A percentile compares a stretch with the other conserved stretches of the same genome.
phyloP scores from a whole-genome alignment of 2,329 filamentous ascomycete genomes.

The Phyllosticta capitalensis region DNA sequence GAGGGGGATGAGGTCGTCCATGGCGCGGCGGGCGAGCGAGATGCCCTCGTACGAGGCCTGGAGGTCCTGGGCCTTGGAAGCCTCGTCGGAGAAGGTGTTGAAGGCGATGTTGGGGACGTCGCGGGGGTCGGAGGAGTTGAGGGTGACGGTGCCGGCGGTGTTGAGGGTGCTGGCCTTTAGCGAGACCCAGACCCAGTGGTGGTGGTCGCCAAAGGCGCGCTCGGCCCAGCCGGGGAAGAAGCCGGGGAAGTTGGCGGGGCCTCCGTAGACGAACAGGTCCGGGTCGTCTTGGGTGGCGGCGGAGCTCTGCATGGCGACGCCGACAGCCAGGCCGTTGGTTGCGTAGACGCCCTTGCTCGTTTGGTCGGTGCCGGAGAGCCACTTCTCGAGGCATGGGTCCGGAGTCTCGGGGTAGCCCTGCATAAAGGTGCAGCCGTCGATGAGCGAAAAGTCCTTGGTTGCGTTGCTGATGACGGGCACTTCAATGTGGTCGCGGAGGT shows the following conservation, averaged over 20 bases:
- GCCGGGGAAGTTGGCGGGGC: slow-evolving; percentile 44
- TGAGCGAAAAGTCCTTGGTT: slow-evolving; percentile 12
- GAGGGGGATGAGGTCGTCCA: slow-evolving; percentile 13
- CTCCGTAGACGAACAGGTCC: slow-evolving; percentile 40
- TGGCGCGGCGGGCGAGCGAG: slow-evolving; percentile 38
- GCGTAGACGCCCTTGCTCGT: slow-evolving; percentile 34
- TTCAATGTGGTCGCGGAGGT: slow-evolving; percentile 54
- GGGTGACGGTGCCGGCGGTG: slow-evolving; percentile 48
- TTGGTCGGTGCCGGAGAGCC: slow-evolving; percentile 10
- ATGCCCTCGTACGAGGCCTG: slow-evolving; percentile 48
- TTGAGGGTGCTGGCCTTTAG: slow-evolving; percentile 58
- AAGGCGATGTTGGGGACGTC: slow-evolving; percentile 50
- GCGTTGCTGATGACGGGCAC: slow-evolving; percentile 22
- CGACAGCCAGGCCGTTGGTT: slow-evolving; percentile 45
- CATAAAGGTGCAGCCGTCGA: slow-evolving; percentile 24
- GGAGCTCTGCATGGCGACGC: slow-evolving; percentile 30
- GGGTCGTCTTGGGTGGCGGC: slow-evolving; percentile 38
- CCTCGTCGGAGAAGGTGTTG: slow-evolving; percentile 34
- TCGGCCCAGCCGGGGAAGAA: slow-evolving; percentile 47
- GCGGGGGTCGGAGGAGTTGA: slow-evolving; percentile 52
- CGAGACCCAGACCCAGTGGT: slow-evolving; percentile 41
- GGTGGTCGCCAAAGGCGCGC: slow-evolving; percentile 34
- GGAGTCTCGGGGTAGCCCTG: slow-evolving; percentile 16
- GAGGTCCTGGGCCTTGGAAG: slow-evolving; percentile 31
- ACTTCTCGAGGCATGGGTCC: slow-evolving; percentile 34